Percentiles rank a stretch among this genome's conserved stretches.
These are phyloP conservation scores for Candida nonsorbophila DNA, from an alignment of 805 yeast species.

Conservation along the genomic window DNA sequence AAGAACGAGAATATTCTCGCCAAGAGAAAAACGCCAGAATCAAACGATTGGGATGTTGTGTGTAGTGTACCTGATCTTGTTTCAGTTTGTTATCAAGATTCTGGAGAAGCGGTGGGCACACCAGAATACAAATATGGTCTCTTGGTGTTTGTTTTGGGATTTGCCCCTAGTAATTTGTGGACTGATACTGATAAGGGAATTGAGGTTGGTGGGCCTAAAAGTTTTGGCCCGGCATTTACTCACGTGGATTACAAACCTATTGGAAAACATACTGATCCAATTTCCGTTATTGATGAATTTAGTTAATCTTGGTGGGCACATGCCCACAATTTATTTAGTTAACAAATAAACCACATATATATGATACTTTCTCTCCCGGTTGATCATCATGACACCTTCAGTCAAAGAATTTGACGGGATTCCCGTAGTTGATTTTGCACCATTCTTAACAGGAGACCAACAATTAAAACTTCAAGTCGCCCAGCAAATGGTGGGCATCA, in stretches of 20 bases:
- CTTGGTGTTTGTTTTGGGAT: slow-evolving; percentile 36
- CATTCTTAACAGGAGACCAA: slow-evolving; percentile 2
- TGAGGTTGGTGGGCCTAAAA: slow-evolving; percentile 37
- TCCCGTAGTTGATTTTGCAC: slow-evolving; percentile 5
- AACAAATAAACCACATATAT: no score
- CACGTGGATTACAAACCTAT: slow-evolving; percentile 33
- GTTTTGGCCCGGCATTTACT: slow-evolving; percentile 24
- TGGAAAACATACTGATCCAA: slow-evolving; percentile 28
- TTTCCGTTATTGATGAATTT: slow-evolving; percentile 35
- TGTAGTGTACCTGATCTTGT: slow-evolving; percentile 45
- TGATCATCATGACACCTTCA: not conserved
- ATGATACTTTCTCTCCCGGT: no score
- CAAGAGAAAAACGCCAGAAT: slow-evolving; percentile 12
- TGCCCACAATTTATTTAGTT: not conserved
- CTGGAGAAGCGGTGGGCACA: slow-evolving; percentile 44
- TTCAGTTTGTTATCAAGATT: slow-evolving; percentile 34
- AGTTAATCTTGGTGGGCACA: not conserved
- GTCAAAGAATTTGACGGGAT: not conserved
- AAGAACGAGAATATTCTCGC: slow-evolving; percentile 43
- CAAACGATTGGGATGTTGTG: slow-evolving; percentile 19
- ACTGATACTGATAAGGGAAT: slow-evolving; percentile 29
- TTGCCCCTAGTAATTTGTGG: slow-evolving; percentile 34
- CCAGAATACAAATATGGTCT: slow-evolving; percentile 45
- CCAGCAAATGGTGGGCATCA: slow-evolving; percentile 12
- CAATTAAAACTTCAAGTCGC: slow-evolving; percentile 9